Percentiles rank a stretch among this genome's conserved stretches.
Evolutionary conservation across 495 filamentous ascomycete genomes (phyloP).

Genomic region (Neurospora sp.): DNA sequence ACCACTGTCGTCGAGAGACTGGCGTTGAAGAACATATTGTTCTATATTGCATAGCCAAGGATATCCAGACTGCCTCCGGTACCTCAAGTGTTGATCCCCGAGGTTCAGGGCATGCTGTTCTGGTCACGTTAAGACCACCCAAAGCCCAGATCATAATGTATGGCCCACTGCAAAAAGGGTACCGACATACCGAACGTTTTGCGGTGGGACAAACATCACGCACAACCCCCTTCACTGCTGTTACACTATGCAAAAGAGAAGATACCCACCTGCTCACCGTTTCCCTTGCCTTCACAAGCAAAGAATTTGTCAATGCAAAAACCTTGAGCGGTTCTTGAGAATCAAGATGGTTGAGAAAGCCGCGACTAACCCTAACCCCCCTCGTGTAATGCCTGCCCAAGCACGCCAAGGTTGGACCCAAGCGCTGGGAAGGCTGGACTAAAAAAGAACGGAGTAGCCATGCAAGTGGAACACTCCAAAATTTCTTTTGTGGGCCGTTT

Average conservation of each 20-base stretch:
- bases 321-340: background rate
- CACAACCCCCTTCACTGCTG: background rate
- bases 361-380: background rate
- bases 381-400: background rate
- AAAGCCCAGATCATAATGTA: background rate
- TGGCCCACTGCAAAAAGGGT: background rate
- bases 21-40: background rate
- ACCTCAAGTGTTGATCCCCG: background rate
- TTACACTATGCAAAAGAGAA: background rate
- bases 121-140: background rate
- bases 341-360: background rate
- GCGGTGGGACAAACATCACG: background rate
- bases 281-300: background rate
- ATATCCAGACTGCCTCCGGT: background rate
- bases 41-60: background rate
- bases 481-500: background rate
- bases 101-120: background rate
- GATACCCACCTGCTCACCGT: background rate
- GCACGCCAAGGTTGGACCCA: background rate
- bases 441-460: background rate
- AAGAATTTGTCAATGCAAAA: background rate
- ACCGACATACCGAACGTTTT: background rate
- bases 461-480: slow-evolving; percentile 1
- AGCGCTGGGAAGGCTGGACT: background rate
- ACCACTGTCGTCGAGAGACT: background rate